Conservation (phyloP, 2,329 filamentous ascomycete genomes). For the Fusarium succisae region DNA sequence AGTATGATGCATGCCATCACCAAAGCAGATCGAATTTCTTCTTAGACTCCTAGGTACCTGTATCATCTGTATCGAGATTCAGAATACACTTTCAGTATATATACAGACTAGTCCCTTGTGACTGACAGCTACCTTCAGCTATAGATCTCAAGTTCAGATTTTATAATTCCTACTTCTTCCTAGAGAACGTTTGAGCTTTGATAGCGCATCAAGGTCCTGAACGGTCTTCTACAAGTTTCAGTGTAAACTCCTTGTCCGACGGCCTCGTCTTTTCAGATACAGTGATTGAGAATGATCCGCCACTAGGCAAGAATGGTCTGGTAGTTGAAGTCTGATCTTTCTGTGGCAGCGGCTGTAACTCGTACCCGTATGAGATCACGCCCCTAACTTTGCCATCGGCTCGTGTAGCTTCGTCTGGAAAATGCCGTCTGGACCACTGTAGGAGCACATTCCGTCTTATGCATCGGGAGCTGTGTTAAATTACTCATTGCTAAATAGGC, state of each 20-base stretch:
- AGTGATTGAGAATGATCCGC: background rate
- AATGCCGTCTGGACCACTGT: background rate
- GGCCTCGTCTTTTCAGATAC: background rate
- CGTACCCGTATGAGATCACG: background rate
- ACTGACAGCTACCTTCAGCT: background rate
- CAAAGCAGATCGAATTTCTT: no score
- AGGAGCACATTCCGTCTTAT: background rate
- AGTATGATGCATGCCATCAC: no score
- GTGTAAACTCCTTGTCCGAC: background rate
- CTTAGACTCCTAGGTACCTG: no score
- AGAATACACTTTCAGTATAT: no score
- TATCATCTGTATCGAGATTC: no score
- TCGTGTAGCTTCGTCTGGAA: background rate
- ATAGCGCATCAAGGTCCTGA: rapidly evolving
- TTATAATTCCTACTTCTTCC: background rate
- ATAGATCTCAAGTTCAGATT: background rate
- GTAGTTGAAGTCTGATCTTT: background rate
- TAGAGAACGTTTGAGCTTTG: rapidly evolving
- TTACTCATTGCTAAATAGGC: background rate
- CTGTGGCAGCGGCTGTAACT: background rate
- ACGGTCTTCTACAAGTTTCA: background rate
- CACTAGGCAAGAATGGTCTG: background rate
- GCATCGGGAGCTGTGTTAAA: background rate
- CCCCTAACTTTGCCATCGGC: background rate
- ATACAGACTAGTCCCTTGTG: rapidly evolving